Conservation (phyloP, 2,329 filamentous ascomycete genomes). For the Talaromyces sp. region DNA sequence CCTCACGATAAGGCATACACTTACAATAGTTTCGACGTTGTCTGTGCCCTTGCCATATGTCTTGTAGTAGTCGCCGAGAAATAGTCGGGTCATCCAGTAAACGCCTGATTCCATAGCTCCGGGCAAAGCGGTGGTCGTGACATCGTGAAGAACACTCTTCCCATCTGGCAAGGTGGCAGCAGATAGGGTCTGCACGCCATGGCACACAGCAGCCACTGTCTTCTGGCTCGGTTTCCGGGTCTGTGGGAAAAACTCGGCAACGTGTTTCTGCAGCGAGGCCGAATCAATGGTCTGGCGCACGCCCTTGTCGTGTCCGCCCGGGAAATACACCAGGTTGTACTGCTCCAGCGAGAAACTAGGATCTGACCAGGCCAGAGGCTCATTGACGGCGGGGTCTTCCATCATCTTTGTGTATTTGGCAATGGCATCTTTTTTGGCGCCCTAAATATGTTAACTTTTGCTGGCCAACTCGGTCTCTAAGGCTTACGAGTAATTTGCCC, state of each 20-base stretch:
- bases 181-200: conserved; percentile 49
- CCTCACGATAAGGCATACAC: conserved; percentile 12
- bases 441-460: conserved; percentile 22
- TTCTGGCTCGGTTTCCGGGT: conserved; percentile 43
- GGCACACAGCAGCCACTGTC: conserved; percentile 46
- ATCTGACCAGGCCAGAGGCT: conserved; percentile 43
- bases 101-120: conserved; percentile 45
- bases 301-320: conserved; percentile 50
- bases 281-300: conserved; percentile 50
- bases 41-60: conserved; percentile 50
- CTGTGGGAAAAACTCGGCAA: conserved; percentile 45
- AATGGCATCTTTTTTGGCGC: conserved; percentile 40
- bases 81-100: conserved; percentile 45
- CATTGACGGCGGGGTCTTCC: conserved; percentile 35
- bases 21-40: conserved; percentile 44
- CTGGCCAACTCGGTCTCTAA: not conserved
- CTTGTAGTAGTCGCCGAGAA: conserved; percentile 54
- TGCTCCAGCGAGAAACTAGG: conserved; percentile 40
- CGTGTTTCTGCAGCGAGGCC: conserved; percentile 37
- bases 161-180: conserved; percentile 37
- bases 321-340: conserved; percentile 48
- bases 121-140: conserved; percentile 46
- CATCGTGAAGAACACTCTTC: conserved; percentile 44
- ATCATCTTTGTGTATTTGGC: conserved; percentile 42
- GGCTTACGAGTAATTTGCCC: conserved; percentile 44